Base-by-base conservation (phyloP, 2,329 filamentous ascomycete species). In the Pseudogymnoascus sp. region DNA sequence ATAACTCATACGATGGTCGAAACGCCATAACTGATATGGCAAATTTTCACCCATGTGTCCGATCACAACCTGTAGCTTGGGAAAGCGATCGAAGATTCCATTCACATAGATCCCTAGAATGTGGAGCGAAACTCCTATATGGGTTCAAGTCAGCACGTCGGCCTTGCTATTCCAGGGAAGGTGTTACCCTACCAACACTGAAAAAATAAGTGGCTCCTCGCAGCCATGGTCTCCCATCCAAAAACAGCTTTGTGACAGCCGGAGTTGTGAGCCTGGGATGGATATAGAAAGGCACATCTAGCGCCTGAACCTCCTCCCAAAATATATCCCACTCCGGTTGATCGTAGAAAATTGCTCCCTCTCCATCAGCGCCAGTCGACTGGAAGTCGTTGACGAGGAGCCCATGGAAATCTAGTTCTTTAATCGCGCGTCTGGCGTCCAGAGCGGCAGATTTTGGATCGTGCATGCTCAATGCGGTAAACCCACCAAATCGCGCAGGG, bases 241-340 rank as follows among this genome's bases (percentile, higher is more conserved):
- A 88, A 78, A 4, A 88, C 74, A 3, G 79, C 83, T 2, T 86
- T 85, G 65, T 83, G 80, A 75, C 88, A 87, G n/a, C 84, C 83
- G 60, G 81, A 76, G 65, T 85, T 72, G 1, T 75, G 80, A 4
- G 88, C 81, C 77, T 74, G 31, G 71, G 71, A 14, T 74, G 36
- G 36, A 37, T 37, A 37, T 37, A 37, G 36, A 37, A 37, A 37
- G 36, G 36, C 14, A 37, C 36, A 14, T 37, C 36, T 37, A n/a
- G 36, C 12, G 36, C 36, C 36, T 37, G 12, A 37, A 37, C 36
- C 36, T 37, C 36, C 36, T 37, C 36, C 36, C 12, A 31, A 37
- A 37, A 37, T 37, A 37, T 37, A 37, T 37, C 36, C 36, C 36
- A 37, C 36, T 37, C 36, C 12, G 36, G 36, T 14, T 37, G 36